Percentiles rank a stretch among this genome's conserved stretches.
phyloP scores from a whole-genome alignment of 1,139 yeast species.

The Arxiozyma telluris region DNA sequence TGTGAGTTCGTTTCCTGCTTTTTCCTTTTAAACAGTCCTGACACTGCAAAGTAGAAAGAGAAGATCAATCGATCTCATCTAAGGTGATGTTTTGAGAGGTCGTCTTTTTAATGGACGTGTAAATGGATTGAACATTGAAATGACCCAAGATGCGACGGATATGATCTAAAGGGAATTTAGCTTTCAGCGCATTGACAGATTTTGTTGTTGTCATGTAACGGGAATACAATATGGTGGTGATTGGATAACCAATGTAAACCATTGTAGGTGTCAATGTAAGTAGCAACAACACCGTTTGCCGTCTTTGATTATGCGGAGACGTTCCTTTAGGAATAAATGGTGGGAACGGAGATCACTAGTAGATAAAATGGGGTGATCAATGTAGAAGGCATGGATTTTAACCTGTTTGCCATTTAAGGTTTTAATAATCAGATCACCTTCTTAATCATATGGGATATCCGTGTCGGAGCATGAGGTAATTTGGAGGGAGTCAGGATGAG shows the following conservation, averaged over 20 bases:
- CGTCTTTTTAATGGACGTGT: neutral
- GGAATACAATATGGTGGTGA: too few relatives aligned
- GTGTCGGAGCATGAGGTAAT: neutral
- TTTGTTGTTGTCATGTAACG: too few relatives aligned
- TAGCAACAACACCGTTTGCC: too few relatives aligned
- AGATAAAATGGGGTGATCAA: neutral
- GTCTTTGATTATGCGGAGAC: too few relatives aligned
- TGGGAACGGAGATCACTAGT: neutral
- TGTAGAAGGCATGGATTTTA: neutral
- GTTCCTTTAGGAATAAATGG: too few relatives aligned
- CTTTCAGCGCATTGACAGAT: neutral
- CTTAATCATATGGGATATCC: neutral
- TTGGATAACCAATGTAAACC: neutral
- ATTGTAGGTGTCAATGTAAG: neutral
- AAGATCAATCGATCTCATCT: neutral
- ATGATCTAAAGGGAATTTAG: neutral
- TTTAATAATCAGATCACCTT: neutral
- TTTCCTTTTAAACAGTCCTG: conserved; percentile 5
- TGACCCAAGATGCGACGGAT: neutral
- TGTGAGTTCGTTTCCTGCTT: conserved; percentile 2
- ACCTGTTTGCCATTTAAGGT: neutral
- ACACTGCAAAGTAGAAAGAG: conserved; percentile 2
- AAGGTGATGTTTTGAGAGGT: neutral
- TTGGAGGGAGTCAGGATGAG: neutral
- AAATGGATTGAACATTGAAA: neutral